Percentiles rank a stretch among this genome's conserved stretches.
phyloP scores from a whole-genome alignment of 75 land plant species.

The Cupressus sempervirens region DNA sequence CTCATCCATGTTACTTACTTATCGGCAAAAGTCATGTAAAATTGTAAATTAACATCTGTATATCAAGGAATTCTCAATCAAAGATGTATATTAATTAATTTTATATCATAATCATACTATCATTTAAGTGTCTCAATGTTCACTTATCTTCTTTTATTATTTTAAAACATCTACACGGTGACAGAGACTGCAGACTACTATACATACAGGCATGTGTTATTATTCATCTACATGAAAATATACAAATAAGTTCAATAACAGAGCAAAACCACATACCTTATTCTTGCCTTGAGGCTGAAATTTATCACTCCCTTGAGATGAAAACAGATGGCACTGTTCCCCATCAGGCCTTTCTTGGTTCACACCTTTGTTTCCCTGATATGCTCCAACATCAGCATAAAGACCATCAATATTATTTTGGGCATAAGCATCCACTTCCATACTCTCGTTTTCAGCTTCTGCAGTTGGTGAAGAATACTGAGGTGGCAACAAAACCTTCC shows the following conservation, averaged over 20 bases:
- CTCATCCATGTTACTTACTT: neutral
- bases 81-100: neutral
- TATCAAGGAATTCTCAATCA: neutral
- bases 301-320: neutral
- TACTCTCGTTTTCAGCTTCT: neutral
- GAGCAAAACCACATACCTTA: conserved; percentile 3
- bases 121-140: neutral
- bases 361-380: neutral
- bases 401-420: neutral
- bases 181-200: neutral
- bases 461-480: neutral
- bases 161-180: neutral
- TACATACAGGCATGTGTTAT: neutral
- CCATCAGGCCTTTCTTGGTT: neutral
- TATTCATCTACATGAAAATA: neutral
- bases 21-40: neutral
- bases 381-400: neutral
- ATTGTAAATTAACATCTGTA: neutral
- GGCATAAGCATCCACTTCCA: neutral
- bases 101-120: neutral
- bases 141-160: neutral
- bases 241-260: neutral
- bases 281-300: neutral
- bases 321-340: neutral
- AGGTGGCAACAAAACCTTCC: conserved; percentile 4